phyloP scores from a whole-genome alignment of 1,139 yeast species.

The Magnusiomyces suaveolens region DNA sequence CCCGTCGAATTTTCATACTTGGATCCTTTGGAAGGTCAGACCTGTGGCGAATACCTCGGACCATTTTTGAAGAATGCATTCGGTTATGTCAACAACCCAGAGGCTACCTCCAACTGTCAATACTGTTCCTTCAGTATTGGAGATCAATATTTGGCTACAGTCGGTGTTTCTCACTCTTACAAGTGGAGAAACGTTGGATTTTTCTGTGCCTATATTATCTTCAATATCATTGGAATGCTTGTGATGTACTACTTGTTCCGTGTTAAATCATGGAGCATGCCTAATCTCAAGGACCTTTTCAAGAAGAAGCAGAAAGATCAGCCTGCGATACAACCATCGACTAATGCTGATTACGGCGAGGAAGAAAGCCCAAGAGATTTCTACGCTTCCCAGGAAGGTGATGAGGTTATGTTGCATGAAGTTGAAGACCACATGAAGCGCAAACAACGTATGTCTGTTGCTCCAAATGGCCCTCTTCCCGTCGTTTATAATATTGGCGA shows the following conservation, averaged over 20 bases:
- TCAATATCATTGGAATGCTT: conserved; percentile 44
- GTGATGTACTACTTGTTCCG: conserved; percentile 31
- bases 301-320: neutral
- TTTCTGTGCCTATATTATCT: conserved; percentile 44
- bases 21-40: conserved; percentile 42
- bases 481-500: neutral
- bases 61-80: conserved; percentile 32
- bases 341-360: neutral
- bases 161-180: conserved; percentile 35
- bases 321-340: neutral
- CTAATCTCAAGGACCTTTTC: neutral
- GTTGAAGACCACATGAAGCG: neutral
- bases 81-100: conserved; percentile 39
- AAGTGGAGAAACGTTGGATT: conserved; percentile 64
- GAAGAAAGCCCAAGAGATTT: neutral
- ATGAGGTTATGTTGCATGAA: neutral
- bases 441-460: neutral
- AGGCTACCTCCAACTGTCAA: conserved; percentile 37
- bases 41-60: conserved; percentile 38
- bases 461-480: neutral
- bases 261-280: conserved; percentile 10
- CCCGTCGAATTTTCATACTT: conserved; percentile 39
- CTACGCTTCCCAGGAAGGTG: neutral
- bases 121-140: conserved; percentile 41
- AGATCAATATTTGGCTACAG: conserved; percentile 37